Evolutionary conservation across 2,329 filamentous ascomycete species (phyloP).

Genomic region (Colletotrichum sp.): DNA sequence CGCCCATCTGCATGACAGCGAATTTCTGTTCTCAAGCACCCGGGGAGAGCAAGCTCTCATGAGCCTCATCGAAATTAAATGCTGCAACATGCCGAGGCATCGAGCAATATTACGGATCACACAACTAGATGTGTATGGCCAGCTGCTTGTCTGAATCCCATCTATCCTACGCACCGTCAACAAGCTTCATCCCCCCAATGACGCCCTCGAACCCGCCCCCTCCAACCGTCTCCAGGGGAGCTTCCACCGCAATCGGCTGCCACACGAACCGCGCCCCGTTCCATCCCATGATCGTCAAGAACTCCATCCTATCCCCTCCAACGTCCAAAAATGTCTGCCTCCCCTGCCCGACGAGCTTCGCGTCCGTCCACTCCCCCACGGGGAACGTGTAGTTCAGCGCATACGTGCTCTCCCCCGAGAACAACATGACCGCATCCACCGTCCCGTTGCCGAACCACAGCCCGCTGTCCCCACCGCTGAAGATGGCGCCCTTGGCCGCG

Average conservation of each 20-base stretch:
- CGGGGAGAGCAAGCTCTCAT: neutral
- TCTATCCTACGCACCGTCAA: constrained; percentile 2
- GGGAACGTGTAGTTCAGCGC: constrained; percentile 22
- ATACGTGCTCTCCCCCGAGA: constrained; percentile 19
- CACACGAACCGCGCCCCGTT: constrained; percentile 11
- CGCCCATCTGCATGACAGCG: neutral
- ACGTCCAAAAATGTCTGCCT: constrained; percentile 15
- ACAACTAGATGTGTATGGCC: neutral
- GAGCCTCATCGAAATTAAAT: neutral
- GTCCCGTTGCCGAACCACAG: constrained; percentile 21
- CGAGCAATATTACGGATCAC: neutral
- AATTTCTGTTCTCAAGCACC: neutral
- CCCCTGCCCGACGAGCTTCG: constrained; percentile 8
- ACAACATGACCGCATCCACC: constrained; percentile 17
- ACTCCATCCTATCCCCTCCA: constrained; percentile 10
- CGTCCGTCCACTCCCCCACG: constrained; percentile 17
- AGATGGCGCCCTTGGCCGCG: constrained; percentile 8
- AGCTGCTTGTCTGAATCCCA: neutral
- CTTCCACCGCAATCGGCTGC: constrained; percentile 16
- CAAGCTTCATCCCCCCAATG: constrained; percentile 15
- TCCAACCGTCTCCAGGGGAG: constrained; percentile 12
- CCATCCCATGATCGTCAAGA: constrained; percentile 18
- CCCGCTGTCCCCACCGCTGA: constrained; percentile 19
- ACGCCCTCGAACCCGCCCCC: constrained; percentile 13
- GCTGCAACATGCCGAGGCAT: neutral